phyloP scores from a whole-genome alignment of 495 filamentous ascomycete genomes.

The Talaromyces nanjingensis region DNA sequence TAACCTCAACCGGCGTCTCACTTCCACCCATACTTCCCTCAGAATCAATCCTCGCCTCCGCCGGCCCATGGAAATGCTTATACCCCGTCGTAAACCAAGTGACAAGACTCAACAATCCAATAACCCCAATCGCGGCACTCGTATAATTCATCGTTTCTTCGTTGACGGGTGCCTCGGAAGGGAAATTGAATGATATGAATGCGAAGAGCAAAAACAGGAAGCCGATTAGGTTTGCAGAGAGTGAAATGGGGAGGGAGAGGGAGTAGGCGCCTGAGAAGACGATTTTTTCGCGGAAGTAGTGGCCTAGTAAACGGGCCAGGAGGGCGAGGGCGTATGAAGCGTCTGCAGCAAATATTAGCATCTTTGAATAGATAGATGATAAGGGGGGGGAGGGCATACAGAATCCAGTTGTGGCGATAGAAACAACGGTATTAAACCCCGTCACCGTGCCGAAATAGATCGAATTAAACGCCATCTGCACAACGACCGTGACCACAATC shows the following conservation, averaged over 20 bases:
- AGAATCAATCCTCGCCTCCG: conserved; percentile 9
- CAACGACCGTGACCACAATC: conserved; percentile 36
- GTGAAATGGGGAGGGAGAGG: conserved; percentile 30
- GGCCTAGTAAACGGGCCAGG: conserved; percentile 42
- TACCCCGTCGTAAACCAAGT: conserved; percentile 48
- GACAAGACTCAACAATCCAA: conserved; percentile 41
- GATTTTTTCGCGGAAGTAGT: conserved; percentile 32
- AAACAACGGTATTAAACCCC: conserved; percentile 50
- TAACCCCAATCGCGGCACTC: conserved; percentile 46
- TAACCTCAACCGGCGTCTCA: background rate
- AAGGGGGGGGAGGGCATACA: conserved; percentile 28
- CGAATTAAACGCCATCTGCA: conserved; percentile 49
- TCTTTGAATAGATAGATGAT: background rate
- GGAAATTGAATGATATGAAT: conserved; percentile 53
- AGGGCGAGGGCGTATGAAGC: conserved; percentile 53
- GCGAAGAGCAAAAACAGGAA: conserved; percentile 48
- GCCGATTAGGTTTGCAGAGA: conserved; percentile 43
- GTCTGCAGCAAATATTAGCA: conserved; percentile 27
- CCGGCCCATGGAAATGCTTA: conserved; percentile 46
- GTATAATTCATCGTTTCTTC: conserved; percentile 55
- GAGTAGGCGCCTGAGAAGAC: conserved; percentile 30
- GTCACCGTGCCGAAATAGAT: conserved; percentile 54
- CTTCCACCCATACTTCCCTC: background rate
- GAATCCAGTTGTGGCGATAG: conserved; percentile 51
- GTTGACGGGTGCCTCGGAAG: conserved; percentile 39